Conservation (phyloP, 768 basidiomycete species). For the Lanmaoa pseudosensibilis region DNA sequence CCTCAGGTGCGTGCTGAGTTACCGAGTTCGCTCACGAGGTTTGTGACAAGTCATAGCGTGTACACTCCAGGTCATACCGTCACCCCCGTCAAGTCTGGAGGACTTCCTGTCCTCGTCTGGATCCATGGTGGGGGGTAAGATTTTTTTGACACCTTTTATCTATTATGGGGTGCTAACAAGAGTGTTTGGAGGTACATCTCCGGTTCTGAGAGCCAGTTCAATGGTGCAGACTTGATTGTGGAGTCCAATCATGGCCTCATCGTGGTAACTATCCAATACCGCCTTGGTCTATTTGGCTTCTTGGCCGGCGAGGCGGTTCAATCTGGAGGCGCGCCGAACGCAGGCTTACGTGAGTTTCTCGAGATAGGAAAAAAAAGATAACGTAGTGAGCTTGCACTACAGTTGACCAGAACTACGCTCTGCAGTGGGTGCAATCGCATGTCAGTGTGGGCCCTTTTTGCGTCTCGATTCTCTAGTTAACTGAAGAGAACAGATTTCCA, state of each 20-base stretch:
- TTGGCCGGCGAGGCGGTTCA: slow-evolving; percentile 1
- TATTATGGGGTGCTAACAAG: background rate
- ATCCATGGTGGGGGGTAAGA: slow-evolving; percentile 9
- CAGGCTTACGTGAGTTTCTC: slow-evolving; percentile 9
- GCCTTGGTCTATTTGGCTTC: slow-evolving; percentile 11
- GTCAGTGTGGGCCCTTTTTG: background rate
- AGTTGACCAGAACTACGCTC: slow-evolving; percentile 8
- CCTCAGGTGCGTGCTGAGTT: background rate
- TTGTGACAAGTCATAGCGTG: background rate
- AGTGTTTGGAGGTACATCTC: background rate
- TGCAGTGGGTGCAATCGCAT: slow-evolving; percentile 7
- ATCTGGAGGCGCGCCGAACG: background rate
- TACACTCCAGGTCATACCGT: background rate
- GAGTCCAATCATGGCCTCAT: slow-evolving; percentile 4
- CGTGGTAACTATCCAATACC: slow-evolving; percentile 11
- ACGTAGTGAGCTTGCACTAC: background rate
- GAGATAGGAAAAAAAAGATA: background rate
- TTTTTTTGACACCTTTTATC: background rate
- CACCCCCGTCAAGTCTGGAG: background rate
- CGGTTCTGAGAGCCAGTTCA: background rate
- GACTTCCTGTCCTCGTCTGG: slow-evolving; percentile 8
- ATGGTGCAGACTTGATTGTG: slow-evolving; percentile 6
- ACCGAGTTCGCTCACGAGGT: background rate
- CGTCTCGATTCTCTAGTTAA: background rate
- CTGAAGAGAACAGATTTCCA: background rate